phyloP scores from a whole-genome alignment of 108 stramenopile species.

The Hondaea fermentalgiana region DNA sequence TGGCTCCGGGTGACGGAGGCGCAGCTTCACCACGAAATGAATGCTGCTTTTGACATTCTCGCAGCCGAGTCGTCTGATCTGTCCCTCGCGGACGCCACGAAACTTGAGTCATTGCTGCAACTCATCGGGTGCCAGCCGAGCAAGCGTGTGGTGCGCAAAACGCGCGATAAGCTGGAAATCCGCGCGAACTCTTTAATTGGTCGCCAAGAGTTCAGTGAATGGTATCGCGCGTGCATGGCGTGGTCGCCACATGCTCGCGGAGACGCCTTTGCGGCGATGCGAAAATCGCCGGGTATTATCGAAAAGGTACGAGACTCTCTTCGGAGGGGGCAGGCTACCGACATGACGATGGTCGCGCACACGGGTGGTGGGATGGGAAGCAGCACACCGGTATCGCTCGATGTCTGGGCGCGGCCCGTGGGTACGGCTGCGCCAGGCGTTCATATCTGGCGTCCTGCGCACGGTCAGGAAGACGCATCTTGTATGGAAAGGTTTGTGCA shows the following conservation, averaged over 20 bases:
- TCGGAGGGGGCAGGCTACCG: not conserved
- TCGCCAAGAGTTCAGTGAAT: not conserved
- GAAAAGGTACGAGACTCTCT: not conserved
- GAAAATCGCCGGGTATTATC: not conserved
- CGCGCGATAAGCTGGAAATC: conserved; percentile 12
- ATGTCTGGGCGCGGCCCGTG: not conserved
- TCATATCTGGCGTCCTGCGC: not conserved
- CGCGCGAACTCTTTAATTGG: not conserved
- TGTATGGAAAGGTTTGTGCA: not conserved
- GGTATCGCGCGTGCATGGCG: not conserved
- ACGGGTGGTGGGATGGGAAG: too few species aligned
- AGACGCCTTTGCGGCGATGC: not conserved
- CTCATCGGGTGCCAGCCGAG: not conserved
- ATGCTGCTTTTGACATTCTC: not conserved
- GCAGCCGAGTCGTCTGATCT: not conserved
- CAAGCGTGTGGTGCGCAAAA: conserved; percentile 1
- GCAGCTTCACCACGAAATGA: not conserved
- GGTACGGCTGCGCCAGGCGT: not conserved
- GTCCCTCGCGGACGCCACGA: not conserved
- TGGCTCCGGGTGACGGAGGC: not conserved
- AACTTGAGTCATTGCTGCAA: not conserved
- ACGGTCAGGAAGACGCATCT: not conserved
- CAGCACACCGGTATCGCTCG: not conserved
- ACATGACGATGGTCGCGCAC: too few species aligned
- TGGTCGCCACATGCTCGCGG: not conserved